Base-by-base conservation (phyloP, 2,329 filamentous ascomycete species). In the Metarhizium guizhouense region DNA sequence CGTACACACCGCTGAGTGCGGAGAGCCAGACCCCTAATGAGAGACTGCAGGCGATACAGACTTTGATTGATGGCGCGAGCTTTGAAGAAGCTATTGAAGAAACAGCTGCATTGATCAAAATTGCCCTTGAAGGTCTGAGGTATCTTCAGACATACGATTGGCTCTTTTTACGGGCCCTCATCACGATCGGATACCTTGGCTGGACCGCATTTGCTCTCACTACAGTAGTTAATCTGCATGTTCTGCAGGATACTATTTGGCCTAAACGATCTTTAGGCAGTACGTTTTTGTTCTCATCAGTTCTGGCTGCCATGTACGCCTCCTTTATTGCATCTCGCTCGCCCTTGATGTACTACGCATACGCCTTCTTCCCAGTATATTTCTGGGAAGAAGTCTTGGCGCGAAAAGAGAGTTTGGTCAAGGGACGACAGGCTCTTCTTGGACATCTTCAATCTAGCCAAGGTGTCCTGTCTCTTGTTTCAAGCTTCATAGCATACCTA, bases 61-160 rank as follows among this genome's bases (percentile, higher is more conserved):
- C 20, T 20, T 20, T 20, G 20, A 20, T 20, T 20, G 20, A 92
- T 97, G 56, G 78, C 82, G 58, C 67, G 74, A 85, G 85, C 60
- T 20, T 20, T 20, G 84, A 93, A 55, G 82, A 89, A 62, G 90
- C 93, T 1, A 96, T 97, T 62, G 76, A 83, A 56, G 82, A 88
- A 63, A 90, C 89, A 1, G 84, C 87, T 47, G 81, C 84, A 32
- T 77, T 99, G 14, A 88, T 97, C 58, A 80, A 87, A 57, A 74
- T 89, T 53, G 87, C 84, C 2, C 78, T 99, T 1, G 82, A 90
- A 58, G 94, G 94, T 7, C 75, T 99, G 58, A 83, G 94, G 52
- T 99, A 99, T 68, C 79, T 99, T 29, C 94, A 99, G 71, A 99
- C 92, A 0, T 99, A 99, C 65, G 94, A 99, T 73, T 99, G 94